Evolutionary conservation across 108 stramenopile species (phyloP).

Genomic region (Nitzschia putrida): DNA sequence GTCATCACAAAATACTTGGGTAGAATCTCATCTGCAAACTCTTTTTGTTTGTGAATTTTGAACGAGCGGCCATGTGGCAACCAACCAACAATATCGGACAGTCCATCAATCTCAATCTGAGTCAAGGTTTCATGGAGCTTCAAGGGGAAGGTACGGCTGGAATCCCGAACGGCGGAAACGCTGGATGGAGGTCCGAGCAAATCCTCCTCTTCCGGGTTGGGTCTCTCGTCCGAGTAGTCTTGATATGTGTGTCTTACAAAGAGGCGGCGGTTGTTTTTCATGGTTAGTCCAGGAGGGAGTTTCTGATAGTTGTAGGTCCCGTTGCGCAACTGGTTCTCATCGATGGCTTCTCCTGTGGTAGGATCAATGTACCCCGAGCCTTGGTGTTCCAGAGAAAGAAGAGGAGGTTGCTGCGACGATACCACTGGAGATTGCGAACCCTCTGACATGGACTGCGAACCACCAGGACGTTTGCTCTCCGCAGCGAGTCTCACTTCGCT

Average conservation of each 20-base stretch:
- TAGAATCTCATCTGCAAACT: slow-evolving; percentile 70
- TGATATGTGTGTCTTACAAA: slow-evolving; percentile 45
- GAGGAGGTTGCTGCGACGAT: neutral
- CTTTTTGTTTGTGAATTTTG: slow-evolving; percentile 67
- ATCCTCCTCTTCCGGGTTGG: slow-evolving; percentile 33
- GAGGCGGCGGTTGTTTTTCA: slow-evolving; percentile 47
- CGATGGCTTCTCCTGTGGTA: neutral
- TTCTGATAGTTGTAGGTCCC: slow-evolving; percentile 46
- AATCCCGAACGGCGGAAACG: slow-evolving; percentile 20
- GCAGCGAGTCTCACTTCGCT: slow-evolving; percentile 33
- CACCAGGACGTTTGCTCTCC: neutral
- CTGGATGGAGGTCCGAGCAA: slow-evolving; percentile 7
- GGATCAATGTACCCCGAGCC: neutral
- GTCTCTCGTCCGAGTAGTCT: slow-evolving; percentile 42
- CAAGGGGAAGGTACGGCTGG: slow-evolving; percentile 68
- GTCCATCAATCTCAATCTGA: slow-evolving; percentile 66
- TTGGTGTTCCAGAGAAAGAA: neutral
- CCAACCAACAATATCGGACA: slow-evolving; percentile 72
- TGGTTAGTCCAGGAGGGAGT: slow-evolving; percentile 45
- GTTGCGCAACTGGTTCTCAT: slow-evolving; percentile 7
- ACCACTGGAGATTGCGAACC: neutral
- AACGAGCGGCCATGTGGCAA: slow-evolving; percentile 78
- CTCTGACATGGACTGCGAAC: neutral
- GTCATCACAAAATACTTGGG: slow-evolving; percentile 86
- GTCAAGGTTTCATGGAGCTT: slow-evolving; percentile 76